Evolutionary conservation across 441 rosid genomes (phyloP), one percentile per base, ranked within the genome.

Genomic region (Pelargonium australe): DNA sequence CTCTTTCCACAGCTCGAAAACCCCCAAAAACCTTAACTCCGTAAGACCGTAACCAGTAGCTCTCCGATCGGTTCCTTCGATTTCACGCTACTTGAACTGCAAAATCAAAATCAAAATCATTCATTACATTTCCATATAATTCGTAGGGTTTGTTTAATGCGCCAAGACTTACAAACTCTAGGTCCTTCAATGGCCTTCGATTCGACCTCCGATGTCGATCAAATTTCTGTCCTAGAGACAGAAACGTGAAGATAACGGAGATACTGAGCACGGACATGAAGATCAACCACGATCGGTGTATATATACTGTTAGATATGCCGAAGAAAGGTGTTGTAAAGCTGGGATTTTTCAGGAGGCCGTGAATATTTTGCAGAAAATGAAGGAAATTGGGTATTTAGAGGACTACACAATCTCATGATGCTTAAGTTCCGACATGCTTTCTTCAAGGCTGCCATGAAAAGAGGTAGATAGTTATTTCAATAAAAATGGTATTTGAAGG

Each of bases 261-360:
- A 86, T 89, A 70, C 63, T 93, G 5, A 93, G 98, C 37, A 72
- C 83, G 65, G 90, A 83, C 43, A 75, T 80, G 0, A 93, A 84
- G 86, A 85, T 93, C 28, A 91, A 93, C 63, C 93, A 91, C 51
- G 96, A 96, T 4, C 80, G 95, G 9, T 89, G 97, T 74, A 91
- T 2, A 2, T 25, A 25, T 89, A 72, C 73, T 93, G 16, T 45
- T 90, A 34, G 97, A 93, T 55, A 93, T 93, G 98, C 97, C 98
- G 3, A 83, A 84, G 61, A 93, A 89, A 71, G 90, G 97, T 20
- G 82, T 87, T 47, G 79, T 78, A 79, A 78, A 73, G 89, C 89
- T 0, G 97, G 98, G 3, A 88, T 93, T 5, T 95, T 93, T 79
- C 97, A 91, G 70, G 93, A 91, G 78, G 85, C 95, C 77, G 96